phyloP scores from a whole-genome alignment of 176 grass and related monocot genomes.

The Otatea glauca region DNA sequence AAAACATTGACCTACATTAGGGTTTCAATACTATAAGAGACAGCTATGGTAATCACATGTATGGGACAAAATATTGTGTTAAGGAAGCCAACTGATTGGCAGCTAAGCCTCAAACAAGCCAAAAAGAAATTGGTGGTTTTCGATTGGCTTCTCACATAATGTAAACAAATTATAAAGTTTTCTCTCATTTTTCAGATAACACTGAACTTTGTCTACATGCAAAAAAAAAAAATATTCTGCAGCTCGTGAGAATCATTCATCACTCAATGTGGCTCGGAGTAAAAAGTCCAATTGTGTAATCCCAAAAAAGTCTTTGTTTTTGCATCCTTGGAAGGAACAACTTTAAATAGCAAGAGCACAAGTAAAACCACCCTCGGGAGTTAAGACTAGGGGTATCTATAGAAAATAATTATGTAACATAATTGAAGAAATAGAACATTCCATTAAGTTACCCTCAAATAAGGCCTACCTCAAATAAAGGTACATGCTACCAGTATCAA shows the following conservation, averaged over 20 bases:
- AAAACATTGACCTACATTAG: not conserved
- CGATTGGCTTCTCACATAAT: conserved; percentile 32
- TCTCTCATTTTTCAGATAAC: not conserved
- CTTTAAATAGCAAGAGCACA: not conserved
- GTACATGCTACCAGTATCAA: conserved; percentile 13
- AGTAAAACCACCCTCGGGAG: not conserved
- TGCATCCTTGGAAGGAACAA: not conserved
- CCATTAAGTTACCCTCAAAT: not conserved
- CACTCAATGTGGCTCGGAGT: not conserved
- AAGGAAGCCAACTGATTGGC: not conserved
- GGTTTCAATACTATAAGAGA: not conserved
- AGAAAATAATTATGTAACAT: not conserved
- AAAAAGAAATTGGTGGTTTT: conserved; percentile 27
- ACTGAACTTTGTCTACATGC: conserved; percentile 6
- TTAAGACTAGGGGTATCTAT: not conserved
- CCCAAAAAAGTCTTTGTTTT: not conserved
- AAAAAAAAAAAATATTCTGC: conserved; percentile 21
- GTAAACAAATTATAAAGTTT: not conserved
- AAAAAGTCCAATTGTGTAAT: conserved; percentile 1
- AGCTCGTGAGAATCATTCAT: conserved; percentile 21
- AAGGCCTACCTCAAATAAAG: conserved; percentile 13
- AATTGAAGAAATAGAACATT: conserved; percentile 15
- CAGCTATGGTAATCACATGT: not conserved
- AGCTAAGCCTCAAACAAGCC: not conserved
- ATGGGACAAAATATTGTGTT: not conserved